These are phyloP conservation scores for Athelia sp. DNA, from an alignment of 1,284 basidiomycete genomes.

Conservation along the genomic window DNA sequence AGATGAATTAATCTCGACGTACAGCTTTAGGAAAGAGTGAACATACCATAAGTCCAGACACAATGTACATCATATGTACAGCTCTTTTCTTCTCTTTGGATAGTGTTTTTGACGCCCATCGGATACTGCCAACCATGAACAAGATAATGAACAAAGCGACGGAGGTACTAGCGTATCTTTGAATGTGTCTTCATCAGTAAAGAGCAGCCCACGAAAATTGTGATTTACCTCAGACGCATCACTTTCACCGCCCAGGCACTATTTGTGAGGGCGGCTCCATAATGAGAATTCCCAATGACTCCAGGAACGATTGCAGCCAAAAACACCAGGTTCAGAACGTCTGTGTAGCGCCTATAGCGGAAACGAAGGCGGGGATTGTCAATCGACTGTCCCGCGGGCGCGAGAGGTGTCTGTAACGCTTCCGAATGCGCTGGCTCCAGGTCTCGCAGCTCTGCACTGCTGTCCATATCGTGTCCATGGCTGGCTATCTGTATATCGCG, in stretches of 20 bases:
- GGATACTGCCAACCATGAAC: background rate
- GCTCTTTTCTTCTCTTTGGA: background rate
- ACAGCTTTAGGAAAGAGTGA: background rate
- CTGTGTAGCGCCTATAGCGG: background rate
- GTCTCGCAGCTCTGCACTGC: too few relatives aligned
- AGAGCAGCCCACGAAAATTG: too few relatives aligned
- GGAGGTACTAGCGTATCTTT: background rate
- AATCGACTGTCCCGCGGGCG: slow-evolving; percentile 2
- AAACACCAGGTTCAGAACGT: background rate
- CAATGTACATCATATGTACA: background rate
- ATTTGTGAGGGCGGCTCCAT: background rate
- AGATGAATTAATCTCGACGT: background rate
- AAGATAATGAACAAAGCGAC: background rate
- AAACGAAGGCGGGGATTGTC: background rate
- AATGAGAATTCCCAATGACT: background rate
- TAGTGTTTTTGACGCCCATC: background rate
- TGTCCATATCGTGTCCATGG: too few relatives aligned
- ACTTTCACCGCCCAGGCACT: background rate
- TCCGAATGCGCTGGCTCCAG: too few relatives aligned
- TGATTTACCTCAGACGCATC: background rate
- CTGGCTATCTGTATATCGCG: slow-evolving; percentile 1
- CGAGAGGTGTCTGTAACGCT: slow-evolving; percentile 6
- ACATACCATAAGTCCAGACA: slow-evolving; percentile 17
- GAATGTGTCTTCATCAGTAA: background rate
- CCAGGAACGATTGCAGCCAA: background rate